Evolutionary conservation across 2,329 filamentous ascomycete genomes (phyloP), one percentile per base, ranked within the genome.

Genomic region (Akanthomyces lecanii): DNA sequence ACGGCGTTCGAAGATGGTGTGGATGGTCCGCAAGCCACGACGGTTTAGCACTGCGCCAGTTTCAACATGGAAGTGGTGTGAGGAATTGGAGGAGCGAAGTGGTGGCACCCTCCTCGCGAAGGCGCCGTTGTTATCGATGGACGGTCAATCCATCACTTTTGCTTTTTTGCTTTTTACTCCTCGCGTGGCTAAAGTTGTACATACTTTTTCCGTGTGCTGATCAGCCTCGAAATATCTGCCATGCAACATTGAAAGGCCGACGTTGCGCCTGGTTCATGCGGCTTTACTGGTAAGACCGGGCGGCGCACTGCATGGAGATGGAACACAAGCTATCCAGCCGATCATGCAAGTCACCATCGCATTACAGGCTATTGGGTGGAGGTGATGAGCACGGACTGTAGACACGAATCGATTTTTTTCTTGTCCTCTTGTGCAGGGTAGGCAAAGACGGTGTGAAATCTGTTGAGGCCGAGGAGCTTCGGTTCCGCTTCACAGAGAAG

Each of bases 1-100:
- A 58, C 38, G 42, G 45, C 38, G 47, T 23, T 56, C 18, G n/a
- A 57, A 57, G 61, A 45, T 57, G 61, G 61, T 56, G 53, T 57
- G 54, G 14, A 63, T 50, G 47, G 50, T n/a, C 62, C 57, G 56
- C 56, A 60, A 36, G 62, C 56, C 56, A 61, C 62, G 61, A 61
- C 56, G 57, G 51, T 54, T 48, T 61, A 51, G 33, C 5, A 5
- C 28, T 47, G 21, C 11, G 12, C 44, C 30, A 45, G 21, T 59
- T 58, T 48, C 25, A 23, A 54, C 14, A 61, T 28, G 45, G 45
- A 30, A n/a, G 23, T 50, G 21, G 45, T 16, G 57, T 38, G 48
- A 52, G 18, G 16, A 14, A 40, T 42, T 23, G 33, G 28, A 10
- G 53, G 33, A 10, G 21, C 23, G 16, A 60, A 36, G 23, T 58